phyloP scores from a whole-genome alignment of 306 rosid genomes.

The Trifolium subterraneum region DNA sequence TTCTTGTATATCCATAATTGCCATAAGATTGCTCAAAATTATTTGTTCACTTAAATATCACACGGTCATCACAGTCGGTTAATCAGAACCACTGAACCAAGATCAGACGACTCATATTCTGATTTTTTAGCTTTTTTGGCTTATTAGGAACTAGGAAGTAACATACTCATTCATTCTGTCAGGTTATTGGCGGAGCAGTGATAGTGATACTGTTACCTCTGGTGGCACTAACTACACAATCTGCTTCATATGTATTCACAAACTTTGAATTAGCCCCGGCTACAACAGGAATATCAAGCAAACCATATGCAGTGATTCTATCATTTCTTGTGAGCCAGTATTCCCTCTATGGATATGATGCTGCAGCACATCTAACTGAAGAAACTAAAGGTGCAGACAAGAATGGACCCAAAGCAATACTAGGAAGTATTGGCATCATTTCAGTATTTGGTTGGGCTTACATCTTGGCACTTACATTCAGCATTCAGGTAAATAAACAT shows the following conservation, averaged over 20 bases:
- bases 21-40: background rate
- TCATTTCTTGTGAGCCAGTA: conserved; percentile 88
- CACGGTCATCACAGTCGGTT: background rate
- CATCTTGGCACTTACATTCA: conserved; percentile 84
- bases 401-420: conserved; percentile 86
- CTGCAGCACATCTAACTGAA: conserved; percentile 90
- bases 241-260: conserved; percentile 83
- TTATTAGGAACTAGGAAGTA: conserved; percentile 21
- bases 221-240: conserved; percentile 66
- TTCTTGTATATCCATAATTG: conserved; percentile 1
- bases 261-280: conserved; percentile 58
- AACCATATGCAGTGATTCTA: conserved; percentile 83
- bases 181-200: conserved; percentile 76
- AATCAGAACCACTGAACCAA: background rate
- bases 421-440: conserved; percentile 78
- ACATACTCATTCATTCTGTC: conserved; percentile 25
- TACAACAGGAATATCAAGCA: conserved; percentile 77
- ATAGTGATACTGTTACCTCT: conserved; percentile 82
- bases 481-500: conserved; percentile 67
- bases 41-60: background rate
- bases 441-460: conserved; percentile 88
- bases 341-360: conserved; percentile 88
- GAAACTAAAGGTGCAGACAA: conserved; percentile 91
- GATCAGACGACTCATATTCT: background rate
- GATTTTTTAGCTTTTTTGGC: background rate